Base-by-base conservation (phyloP, 2,329 filamentous ascomycete genomes). In the Penicillium verrucosum region DNA sequence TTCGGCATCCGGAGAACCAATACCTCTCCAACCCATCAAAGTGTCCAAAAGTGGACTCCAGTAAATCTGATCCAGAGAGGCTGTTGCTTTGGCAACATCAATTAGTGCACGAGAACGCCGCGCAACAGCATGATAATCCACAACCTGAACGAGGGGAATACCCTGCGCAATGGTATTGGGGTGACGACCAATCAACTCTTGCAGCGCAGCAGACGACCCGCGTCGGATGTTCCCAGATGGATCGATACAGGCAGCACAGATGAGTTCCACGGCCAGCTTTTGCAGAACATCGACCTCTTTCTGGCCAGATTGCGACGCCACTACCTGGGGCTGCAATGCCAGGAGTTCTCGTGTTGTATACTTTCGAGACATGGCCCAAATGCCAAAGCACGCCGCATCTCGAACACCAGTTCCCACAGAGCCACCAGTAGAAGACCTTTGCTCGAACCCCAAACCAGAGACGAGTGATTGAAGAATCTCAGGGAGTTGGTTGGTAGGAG, bases 301-400 rank as follows among this genome's bases (percentile, higher is more conserved):
- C 43, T 68, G 66, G 3, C 66, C 61, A 23, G 67, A 68, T 9
- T 71, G 56, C 0, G 70, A 65, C 27, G 66, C 68, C 9, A 75
- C 66, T 10, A 60, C 54, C 38, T 69, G 65, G 4, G 65, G 49
- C 1, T 84, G 77, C 1, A 95, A 82, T 0, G 79, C 78, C 11
- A 88, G 79, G 7, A 97, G 80, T 71, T 97, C 93, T 0, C 78
- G 69, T 0, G 92, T 96, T 1, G 85, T 86, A 67, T 97, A 99
- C 53, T 93, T 87, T 54, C 94, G 84, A 23, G 93, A 90, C 8
- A 97, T 73, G 1, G 92, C 89, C 94, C 94, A 99, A 25, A 97
- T 88, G 7, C 94, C 94, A 71, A 97, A 99, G 71, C 92, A 97
- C 3, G 94, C 91, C 12, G 94, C 93, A 76, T 99, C 94, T 45